Base-by-base conservation (phyloP, 1,284 basidiomycete genomes). In the Erythrobasidium hasegawianum region DNA sequence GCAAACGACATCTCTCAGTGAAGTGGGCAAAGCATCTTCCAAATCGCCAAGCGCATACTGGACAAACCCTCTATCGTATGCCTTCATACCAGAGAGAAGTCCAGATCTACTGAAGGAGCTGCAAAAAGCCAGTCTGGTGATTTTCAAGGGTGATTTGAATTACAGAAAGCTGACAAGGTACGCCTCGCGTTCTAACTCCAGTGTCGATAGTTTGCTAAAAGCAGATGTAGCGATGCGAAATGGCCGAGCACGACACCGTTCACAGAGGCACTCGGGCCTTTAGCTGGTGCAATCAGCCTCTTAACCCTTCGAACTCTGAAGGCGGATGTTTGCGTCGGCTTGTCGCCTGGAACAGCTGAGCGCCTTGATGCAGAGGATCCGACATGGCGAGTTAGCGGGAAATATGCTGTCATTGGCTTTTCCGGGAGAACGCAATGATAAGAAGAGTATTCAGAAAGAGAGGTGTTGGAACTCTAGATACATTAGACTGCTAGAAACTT, bases 91-190 rank as follows among this genome's bases (percentile, higher is more conserved):
- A 50, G 78, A 77, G 7, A 79, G 80, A 18, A 87, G 86, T 1
- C 83, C 84, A 0, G 79, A 79, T 22, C 78, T 95, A 8, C 84
- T 86, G 74, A 73, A 78, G 1, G 80, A 81, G 60, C 77, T 98
- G 58, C 79, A 81, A 59, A 80, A 80, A 43, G 87, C 88, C 68
- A 83, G 83, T 11, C 80, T 98, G 11, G 93, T 97, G 4, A 84
- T 98, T 66, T 96, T 97, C 81, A 98, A 97, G 84, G 94, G 94
- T 16, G 93, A 96, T 80, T 80, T 96, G 53, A 94, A 94, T 75
- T 93, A 90, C 77, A 84, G 70, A 68, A 96, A 90, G 75, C 82
- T 98, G 29, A 89, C 92, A 26, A 65, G 61, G 61, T 64, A 26
- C 18, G 52, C 11, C 22, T n/a, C 38, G n/a, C n/a, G n/a, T 7